Conservation (phyloP, 495 filamentous ascomycete species). For the Platismatia glauca region DNA sequence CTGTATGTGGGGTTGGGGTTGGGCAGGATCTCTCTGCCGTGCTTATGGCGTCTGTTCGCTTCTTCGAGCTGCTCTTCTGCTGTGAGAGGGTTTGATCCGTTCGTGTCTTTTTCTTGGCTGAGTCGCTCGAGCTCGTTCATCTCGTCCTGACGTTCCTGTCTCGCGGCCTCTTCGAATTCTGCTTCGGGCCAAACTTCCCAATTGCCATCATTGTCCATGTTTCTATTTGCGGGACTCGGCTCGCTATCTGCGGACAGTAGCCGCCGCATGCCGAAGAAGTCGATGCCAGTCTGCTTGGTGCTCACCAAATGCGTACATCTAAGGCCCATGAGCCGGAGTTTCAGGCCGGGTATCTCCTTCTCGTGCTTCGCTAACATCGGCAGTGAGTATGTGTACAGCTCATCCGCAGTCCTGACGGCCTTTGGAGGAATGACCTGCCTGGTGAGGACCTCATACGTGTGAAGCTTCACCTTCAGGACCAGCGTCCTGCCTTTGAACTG, state of each 20-base stretch:
- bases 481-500: constrained; percentile 85
- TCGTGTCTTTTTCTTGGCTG: constrained; percentile 44
- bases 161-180: constrained; percentile 56
- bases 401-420: constrained; percentile 62
- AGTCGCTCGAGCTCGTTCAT: constrained; percentile 54
- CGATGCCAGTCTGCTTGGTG: constrained; percentile 64
- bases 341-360: constrained; percentile 74
- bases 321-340: constrained; percentile 78
- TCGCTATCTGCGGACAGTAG: neutral
- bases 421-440: constrained; percentile 68
- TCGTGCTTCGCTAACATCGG: constrained; percentile 83
- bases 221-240: neutral
- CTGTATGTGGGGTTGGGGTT: constrained; percentile 31
- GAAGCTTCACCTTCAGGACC: constrained; percentile 85
- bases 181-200: constrained; percentile 64
- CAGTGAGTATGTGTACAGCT: constrained; percentile 70
- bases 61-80: constrained; percentile 24
- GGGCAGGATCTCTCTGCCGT: constrained; percentile 44
- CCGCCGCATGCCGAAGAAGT: constrained; percentile 63
- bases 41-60: constrained; percentile 26
- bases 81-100: constrained; percentile 1
- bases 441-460: constrained; percentile 86
- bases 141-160: constrained; percentile 56
- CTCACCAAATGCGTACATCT: constrained; percentile 79
- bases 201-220: constrained; percentile 30